Evolutionary conservation across 1,284 basidiomycete species (phyloP), one percentile per base, ranked within the genome.

Genomic region (Malassezia pachydermatis): DNA sequence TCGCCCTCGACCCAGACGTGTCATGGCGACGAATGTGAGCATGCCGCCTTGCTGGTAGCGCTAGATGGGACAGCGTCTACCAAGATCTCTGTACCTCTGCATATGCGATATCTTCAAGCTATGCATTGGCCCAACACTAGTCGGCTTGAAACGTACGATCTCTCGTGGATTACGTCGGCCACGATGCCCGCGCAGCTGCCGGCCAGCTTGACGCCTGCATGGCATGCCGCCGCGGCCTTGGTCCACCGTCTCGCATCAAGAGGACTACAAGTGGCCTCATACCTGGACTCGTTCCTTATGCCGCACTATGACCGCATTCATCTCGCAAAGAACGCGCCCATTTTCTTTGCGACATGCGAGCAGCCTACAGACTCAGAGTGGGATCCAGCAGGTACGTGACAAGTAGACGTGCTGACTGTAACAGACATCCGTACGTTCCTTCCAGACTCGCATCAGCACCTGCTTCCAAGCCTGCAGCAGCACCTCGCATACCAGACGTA

Each of bases 61-160:
- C 45, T 47, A 5, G 49, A 40, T 19, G n/a, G 11, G 8, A 24
- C 30, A 10, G 14, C 22, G 2, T 17, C 14, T 20, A 13, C n/a
- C n/a, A 19, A 39, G 4, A 22, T 27, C 14, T 19, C 22, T n/a
- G 27, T 37, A 33, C 50, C 50, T 8, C 35, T 51, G 28, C 50
- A 51, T 35, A 19, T 46, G 39, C 50, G 50, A 22, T 51, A 51
- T 35, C n/a, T 34, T 2, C 44, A 9, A 19, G n/a, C 34, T 2
- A 30, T 10, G 29, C n/a, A n/a, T n/a, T n/a, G n/a, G n/a, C n/a
- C n/a, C n/a, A n/a, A n/a, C n/a, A n/a, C n/a, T n/a, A n/a, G n/a
- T n/a, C n/a, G n/a, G n/a, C n/a, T n/a, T n/a, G n/a, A n/a, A n/a
- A n/a, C n/a, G n/a, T n/a, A n/a, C n/a, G n/a, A n/a, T n/a, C n/a